Base-by-base conservation (phyloP, 208 protist species). In the Acanthamoeba triangularis region DNA sequence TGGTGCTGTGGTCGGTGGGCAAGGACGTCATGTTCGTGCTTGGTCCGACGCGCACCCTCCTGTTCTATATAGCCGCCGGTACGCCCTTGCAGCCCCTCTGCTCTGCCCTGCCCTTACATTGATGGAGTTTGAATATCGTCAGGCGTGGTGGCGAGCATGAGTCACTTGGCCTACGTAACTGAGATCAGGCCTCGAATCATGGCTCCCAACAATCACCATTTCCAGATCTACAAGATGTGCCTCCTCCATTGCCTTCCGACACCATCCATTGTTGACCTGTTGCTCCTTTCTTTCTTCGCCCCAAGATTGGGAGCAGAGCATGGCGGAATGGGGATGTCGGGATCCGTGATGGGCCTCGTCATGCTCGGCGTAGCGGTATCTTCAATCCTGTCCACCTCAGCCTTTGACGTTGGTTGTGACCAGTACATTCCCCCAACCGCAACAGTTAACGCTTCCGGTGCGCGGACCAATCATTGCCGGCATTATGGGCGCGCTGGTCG, bases 61-160 rank as follows among this genome's bases (percentile, higher is more conserved):
- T 87, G 16, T 47, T 87, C 78, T 87, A 87, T n/a, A 41, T 87
- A 20, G 78, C 78, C 49, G 78, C 78, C 11, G 78, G 78, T 87
- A 87, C 78, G 35, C 25, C 37, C 37, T 28, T 37, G n/a, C 65
- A 1, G 8, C 16, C 6, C 25, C 61, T 28, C 25, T 3, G 5
- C 23, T 8, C 5, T 18, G 16, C 3, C 23, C 61, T n/a, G n/a
- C n/a, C n/a, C n/a, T n/a, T n/a, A n/a, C n/a, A n/a, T n/a, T n/a
- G n/a, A n/a, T n/a, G n/a, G n/a, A n/a, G n/a, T n/a, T n/a, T n/a
- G n/a, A n/a, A n/a, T n/a, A n/a, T 74, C 23, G 11, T 4, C 76
- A 87, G 78, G 78, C 4, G 3, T 87, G 25, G 41, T 37, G 23
- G 59, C 78, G 3, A 41, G 3, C 49, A 6, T 87, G 37, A 10